phyloP scores from a whole-genome alignment of 345 rosid genomes.

The Noccaea caerulescens region DNA sequence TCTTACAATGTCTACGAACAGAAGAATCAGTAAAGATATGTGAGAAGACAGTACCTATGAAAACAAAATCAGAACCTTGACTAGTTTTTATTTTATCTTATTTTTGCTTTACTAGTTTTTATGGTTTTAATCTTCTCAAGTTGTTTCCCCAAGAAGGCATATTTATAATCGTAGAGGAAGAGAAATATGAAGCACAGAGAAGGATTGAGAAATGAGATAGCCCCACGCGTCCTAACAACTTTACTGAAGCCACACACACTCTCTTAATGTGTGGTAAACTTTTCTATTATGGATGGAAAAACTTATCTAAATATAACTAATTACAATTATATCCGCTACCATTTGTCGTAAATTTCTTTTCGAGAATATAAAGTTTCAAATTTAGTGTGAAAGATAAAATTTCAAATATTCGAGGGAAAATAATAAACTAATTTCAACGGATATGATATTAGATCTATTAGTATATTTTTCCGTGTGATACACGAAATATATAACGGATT shows the following conservation, averaged over 20 bases:
- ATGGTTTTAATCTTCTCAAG: background rate
- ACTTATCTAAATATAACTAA: background rate
- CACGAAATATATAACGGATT: background rate
- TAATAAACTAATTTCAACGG: background rate
- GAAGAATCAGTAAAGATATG: background rate
- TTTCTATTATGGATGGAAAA: background rate
- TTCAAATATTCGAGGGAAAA: background rate
- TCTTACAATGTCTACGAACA: background rate
- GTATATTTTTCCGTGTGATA: background rate
- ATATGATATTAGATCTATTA: background rate
- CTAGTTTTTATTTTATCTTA: background rate
- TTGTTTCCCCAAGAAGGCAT: background rate
- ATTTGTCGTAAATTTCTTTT: background rate
- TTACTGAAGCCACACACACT: background rate
- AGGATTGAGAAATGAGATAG: background rate
- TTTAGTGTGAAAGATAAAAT: background rate
- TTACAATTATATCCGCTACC: background rate
- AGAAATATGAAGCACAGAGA: background rate
- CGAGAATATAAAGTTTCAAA: background rate
- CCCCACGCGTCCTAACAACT: no score
- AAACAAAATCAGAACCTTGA: background rate
- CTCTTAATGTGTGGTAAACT: background rate
- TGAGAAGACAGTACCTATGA: background rate
- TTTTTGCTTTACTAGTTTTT: background rate
- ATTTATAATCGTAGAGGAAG: background rate